These are phyloP conservation scores for Diutina neorugosa DNA, from an alignment of 1,139 yeast genomes.

Conservation along the genomic window DNA sequence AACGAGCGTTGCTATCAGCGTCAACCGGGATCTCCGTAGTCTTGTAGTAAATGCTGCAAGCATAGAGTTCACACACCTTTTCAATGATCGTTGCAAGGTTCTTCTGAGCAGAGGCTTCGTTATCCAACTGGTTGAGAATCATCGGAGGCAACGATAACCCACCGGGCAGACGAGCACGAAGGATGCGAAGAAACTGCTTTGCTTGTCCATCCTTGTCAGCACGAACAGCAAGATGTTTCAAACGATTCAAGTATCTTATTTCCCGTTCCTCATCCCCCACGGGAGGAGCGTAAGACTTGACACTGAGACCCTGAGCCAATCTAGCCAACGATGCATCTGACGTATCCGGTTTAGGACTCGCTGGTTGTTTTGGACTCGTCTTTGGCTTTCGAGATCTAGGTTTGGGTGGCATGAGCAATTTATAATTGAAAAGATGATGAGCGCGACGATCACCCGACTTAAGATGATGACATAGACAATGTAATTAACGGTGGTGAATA, in stretches of 20 bases:
- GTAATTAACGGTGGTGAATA: no score
- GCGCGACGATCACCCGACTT: no score
- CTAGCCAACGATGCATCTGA: no score
- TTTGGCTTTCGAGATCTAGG: no score
- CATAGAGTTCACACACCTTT: background rate
- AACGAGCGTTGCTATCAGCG: background rate
- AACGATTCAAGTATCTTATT: background rate
- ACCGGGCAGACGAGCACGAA: background rate
- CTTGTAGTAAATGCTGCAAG: background rate
- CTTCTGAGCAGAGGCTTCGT: background rate
- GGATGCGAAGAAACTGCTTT: background rate
- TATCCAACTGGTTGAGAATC: background rate
- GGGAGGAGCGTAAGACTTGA: background rate
- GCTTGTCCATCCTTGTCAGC: background rate
- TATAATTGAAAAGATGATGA: no score
- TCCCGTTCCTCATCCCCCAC: background rate
- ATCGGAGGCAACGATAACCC: background rate
- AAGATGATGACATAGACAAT: no score
- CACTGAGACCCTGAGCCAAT: no score
- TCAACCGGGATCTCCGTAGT: background rate
- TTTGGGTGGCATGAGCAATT: no score
- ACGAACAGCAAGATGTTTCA: background rate
- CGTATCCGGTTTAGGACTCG: no score
- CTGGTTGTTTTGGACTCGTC: no score
- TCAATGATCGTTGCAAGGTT: background rate